Evolutionary conservation across 2,329 filamentous ascomycete genomes (phyloP), one percentile per base, ranked within the genome.

Genomic region (Alternaria sp.): DNA sequence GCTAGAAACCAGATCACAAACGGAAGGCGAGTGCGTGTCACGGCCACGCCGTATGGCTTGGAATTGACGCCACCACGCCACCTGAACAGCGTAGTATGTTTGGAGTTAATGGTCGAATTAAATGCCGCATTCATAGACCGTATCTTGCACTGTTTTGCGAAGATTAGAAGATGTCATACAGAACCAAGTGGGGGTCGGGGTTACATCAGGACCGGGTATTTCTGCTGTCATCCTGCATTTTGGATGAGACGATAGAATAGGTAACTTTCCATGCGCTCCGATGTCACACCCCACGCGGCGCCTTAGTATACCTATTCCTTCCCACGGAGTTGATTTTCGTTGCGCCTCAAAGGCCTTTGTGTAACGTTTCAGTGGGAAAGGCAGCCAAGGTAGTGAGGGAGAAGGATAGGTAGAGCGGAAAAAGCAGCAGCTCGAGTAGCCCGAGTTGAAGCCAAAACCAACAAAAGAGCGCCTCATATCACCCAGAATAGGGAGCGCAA

Each of bases 11-110:
- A n/a, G 13, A 36, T 15, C 0, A 36, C 30, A 15, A 36, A 36
- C 13, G 13, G 30, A 36, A 36, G 13, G 1, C 13, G 30, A 36
- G 0, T 36, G 1, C 13, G 30, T n/a, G 30, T 36, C 30, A 36
- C 30, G 0, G 4, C 0, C 7, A 36, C 13, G 30, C 13, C 13
- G 0, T 36, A 0, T n/a, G 13, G 30, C 30, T 36, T 36, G 7
- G 1, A 36, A 36, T 9, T n/a, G 13, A 36, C 13, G 30, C 30
- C 13, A 36, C 30, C 30, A n/a, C 0, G 30, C 30, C 0, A 36
- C 13, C 30, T 32, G 30, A 32, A 15, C 13, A 32, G 30, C 30
- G 30, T 4, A 0, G 30, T 15, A 32, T 32, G 30, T 15, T 32
- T 32, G 1, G 13, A 32, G 30, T 32, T 8, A 32, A 32, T 32